A percentile compares a stretch with the other conserved stretches of the same genome.
These are phyloP conservation scores for Solanum pennellii DNA, from an alignment of 257 asterid species.

Conservation along the genomic window DNA sequence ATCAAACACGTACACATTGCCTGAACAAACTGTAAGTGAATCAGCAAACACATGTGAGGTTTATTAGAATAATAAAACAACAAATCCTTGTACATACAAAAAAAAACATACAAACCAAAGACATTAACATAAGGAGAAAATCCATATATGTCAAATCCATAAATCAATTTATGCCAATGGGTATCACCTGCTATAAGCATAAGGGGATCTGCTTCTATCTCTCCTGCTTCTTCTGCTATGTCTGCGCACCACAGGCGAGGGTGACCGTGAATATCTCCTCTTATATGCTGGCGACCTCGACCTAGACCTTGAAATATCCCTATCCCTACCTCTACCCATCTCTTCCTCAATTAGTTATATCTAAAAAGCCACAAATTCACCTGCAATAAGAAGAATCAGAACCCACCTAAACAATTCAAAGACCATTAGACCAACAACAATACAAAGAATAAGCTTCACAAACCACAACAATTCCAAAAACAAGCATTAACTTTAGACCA, in stretches of 20 bases:
- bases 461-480: not conserved
- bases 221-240: slow-evolving; percentile 76
- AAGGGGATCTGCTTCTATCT: slow-evolving; percentile 82
- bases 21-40: slow-evolving; percentile 18
- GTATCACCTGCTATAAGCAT: slow-evolving; percentile 92
- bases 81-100: not conserved
- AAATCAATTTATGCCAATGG: slow-evolving; percentile 30
- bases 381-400: slow-evolving; percentile 9
- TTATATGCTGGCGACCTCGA: slow-evolving; percentile 77
- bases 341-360: slow-evolving; percentile 2
- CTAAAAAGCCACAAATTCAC: slow-evolving; percentile 4
- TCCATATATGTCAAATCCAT: not conserved
- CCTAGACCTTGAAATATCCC: slow-evolving; percentile 60
- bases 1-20: slow-evolving; percentile 11
- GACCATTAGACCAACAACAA: not conserved
- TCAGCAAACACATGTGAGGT: slow-evolving; percentile 22
- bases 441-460: not conserved
- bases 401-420: not conserved
- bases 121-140: not conserved
- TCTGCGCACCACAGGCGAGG: slow-evolving; percentile 64
- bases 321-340: slow-evolving; percentile 78
- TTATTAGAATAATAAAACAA: not conserved
- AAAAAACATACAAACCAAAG: not conserved
- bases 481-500: not conserved
- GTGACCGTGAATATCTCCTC: slow-evolving; percentile 77